Evolutionary conservation across 78 protist species (phyloP).

Genomic region (Isochrysis galbana): DNA sequence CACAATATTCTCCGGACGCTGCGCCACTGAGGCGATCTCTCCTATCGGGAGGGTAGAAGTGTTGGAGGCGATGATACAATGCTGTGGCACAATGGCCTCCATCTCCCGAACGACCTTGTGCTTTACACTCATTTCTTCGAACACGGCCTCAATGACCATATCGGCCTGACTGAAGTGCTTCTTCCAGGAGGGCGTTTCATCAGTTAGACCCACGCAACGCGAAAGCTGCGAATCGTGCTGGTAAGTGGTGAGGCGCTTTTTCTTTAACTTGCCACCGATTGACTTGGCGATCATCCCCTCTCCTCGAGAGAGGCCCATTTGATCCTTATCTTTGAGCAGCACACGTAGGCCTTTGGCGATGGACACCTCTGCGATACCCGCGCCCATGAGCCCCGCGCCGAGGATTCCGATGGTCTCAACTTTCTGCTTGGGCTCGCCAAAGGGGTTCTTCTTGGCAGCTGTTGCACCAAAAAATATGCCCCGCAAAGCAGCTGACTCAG

Average conservation of each 20-base stretch:
- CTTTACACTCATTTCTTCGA: conserved; percentile 71
- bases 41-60: conserved; percentile 80
- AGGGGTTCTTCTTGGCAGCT: conserved; percentile 55
- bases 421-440: conserved; percentile 28
- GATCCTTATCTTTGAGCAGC: conserved; percentile 49
- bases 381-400: conserved; percentile 91
- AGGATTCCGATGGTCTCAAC: conserved; percentile 60
- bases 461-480: conserved; percentile 60
- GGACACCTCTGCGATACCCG: conserved; percentile 72
- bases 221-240: conserved; percentile 36
- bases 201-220: neutral
- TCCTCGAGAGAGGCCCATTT: conserved; percentile 63
- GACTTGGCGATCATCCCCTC: conserved; percentile 34
- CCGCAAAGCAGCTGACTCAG: conserved; percentile 55
- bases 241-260: conserved; percentile 24
- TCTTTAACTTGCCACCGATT: conserved; percentile 38
- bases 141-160: conserved; percentile 81
- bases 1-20: conserved; percentile 61
- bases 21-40: conserved; percentile 60
- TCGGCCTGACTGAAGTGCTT: neutral
- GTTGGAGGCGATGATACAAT: conserved; percentile 78
- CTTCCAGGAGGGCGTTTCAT: neutral
- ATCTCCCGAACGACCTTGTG: conserved; percentile 38
- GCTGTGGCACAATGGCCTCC: neutral
- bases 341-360: conserved; percentile 45